Evolutionary conservation across 129 eudicot species (phyloP), one percentile per base, ranked within the genome.

Genomic region (Rutidosis leptorrhynchoides): DNA sequence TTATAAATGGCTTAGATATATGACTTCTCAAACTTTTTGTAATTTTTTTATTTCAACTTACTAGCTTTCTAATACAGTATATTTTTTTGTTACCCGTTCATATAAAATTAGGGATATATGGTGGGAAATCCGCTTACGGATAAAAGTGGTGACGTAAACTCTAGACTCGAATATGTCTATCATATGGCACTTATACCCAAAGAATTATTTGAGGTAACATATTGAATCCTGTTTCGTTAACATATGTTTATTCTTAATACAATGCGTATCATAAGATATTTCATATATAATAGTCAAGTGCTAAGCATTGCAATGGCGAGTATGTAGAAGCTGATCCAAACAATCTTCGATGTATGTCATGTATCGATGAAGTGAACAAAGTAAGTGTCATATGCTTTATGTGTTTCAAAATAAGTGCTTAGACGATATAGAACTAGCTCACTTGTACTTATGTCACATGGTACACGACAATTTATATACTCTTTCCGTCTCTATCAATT

Each of bases 21-120:
- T n/a, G n/a, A n/a, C n/a, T n/a, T n/a, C n/a, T n/a, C n/a, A n/a
- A n/a, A n/a, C n/a, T n/a, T n/a, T n/a, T n/a, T n/a, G n/a, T n/a
- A n/a, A n/a, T n/a, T n/a, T n/a, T n/a, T n/a, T n/a, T n/a, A n/a
- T n/a, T n/a, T n/a, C n/a, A n/a, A n/a, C n/a, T n/a, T n/a, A n/a
- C n/a, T n/a, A n/a, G n/a, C n/a, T n/a, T n/a, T n/a, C n/a, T n/a
- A n/a, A n/a, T n/a, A n/a, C n/a, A n/a, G n/a, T n/a, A n/a, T n/a
- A n/a, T n/a, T n/a, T n/a, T n/a, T n/a, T n/a, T n/a, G n/a, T n/a
- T n/a, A n/a, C n/a, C n/a, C n/a, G n/a, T n/a, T n/a, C n/a, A n/a
- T n/a, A n/a, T n/a, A n/a, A n/a, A n/a, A n/a, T n/a, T n/a, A 73
- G 78, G 78, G 78, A 42, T 73, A 64, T 29, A 25, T 65, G 42